Conservation (phyloP, 2,329 filamentous ascomycete genomes). For the Colletotrichum musae region DNA sequence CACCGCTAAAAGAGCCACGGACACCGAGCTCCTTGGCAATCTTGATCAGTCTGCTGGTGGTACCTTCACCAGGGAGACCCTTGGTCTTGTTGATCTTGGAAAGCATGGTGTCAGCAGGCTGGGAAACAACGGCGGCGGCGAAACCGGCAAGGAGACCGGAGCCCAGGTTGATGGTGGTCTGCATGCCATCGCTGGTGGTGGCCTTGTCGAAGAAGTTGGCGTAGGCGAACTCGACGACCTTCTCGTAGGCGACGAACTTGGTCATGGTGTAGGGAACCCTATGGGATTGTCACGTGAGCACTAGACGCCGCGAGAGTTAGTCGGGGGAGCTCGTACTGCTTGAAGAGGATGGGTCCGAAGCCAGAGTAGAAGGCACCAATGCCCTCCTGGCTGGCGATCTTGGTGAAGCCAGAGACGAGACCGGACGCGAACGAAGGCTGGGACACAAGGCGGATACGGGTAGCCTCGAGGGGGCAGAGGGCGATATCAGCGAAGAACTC, state of each 20-base stretch:
- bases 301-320: too few relatives aligned
- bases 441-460: constrained; percentile 92
- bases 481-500: constrained; percentile 83
- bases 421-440: constrained; percentile 88
- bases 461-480: constrained; percentile 92
- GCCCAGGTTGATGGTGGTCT: constrained; percentile 85
- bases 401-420: constrained; percentile 82
- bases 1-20: constrained; percentile 83
- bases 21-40: constrained; percentile 88
- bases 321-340: constrained; percentile 71
- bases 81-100: constrained; percentile 97
- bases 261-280: constrained; percentile 94
- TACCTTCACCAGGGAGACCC: constrained; percentile 88
- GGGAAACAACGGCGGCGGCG: constrained; percentile 87
- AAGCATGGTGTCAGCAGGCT: constrained; percentile 94
- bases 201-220: constrained; percentile 85
- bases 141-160: constrained; percentile 73
- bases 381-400: constrained; percentile 88
- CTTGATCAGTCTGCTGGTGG: constrained; percentile 84
- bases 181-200: constrained; percentile 74
- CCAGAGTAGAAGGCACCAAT: constrained; percentile 90
- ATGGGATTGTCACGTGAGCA: neutral
- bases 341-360: constrained; percentile 89
- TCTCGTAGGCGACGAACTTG: constrained; percentile 95
- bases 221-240: constrained; percentile 75